Percentiles rank a stretch among this genome's conserved stretches.
Conservation (phyloP, 1,284 basidiomycete species). For the Veloporphyrellus conicus region DNA sequence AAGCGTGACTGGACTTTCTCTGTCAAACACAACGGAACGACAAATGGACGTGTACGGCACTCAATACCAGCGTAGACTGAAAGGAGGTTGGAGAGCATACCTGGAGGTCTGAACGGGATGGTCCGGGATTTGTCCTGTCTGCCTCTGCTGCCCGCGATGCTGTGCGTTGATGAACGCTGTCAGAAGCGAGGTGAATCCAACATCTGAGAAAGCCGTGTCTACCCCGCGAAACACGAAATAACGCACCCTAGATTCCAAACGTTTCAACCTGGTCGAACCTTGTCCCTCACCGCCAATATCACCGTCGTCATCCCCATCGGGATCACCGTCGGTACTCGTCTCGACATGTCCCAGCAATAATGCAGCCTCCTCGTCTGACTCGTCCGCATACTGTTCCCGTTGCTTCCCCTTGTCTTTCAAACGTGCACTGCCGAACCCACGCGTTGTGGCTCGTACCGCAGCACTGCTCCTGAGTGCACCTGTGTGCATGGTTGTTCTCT, state of each 20-base stretch:
- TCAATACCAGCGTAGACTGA: not conserved
- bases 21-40: slow-evolving; percentile 23
- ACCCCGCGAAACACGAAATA: not conserved
- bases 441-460: slow-evolving; percentile 33
- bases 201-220: not conserved
- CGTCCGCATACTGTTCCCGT: slow-evolving; percentile 53
- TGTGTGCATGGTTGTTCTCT: slow-evolving; percentile 33
- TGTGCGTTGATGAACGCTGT: slow-evolving; percentile 34
- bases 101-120: slow-evolving; percentile 71
- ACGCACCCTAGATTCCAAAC: slow-evolving; percentile 27
- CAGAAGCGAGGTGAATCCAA: not conserved
- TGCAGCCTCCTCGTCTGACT: slow-evolving; percentile 55
- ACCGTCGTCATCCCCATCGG: slow-evolving; percentile 26
- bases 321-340: slow-evolving; percentile 19
- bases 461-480: slow-evolving; percentile 35
- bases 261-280: slow-evolving; percentile 28
- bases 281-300: slow-evolving; percentile 21
- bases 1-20: slow-evolving; percentile 68
- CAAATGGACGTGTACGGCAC: not conserved
- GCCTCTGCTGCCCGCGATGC: slow-evolving; percentile 28
- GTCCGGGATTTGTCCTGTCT: slow-evolving; percentile 69
- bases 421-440: slow-evolving; percentile 17
- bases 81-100: slow-evolving; percentile 36
- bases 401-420: slow-evolving; percentile 40
- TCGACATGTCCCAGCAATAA: slow-evolving; percentile 43